phyloP scores from a whole-genome alignment of 176 grass and related monocot species.

The Triticum turgidum region DNA sequence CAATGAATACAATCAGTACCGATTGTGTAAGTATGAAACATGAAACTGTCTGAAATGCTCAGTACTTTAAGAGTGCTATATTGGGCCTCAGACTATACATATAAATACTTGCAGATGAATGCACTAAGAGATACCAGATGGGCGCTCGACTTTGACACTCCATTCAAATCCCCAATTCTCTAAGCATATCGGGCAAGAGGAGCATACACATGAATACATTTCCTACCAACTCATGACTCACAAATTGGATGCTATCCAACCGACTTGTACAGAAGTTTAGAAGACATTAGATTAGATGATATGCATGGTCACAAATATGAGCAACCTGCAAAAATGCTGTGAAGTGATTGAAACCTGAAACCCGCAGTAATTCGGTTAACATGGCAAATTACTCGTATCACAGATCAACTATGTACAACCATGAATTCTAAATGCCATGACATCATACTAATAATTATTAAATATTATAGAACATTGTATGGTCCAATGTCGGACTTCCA shows the following conservation, averaged over 20 bases:
- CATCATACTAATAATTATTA: neutral
- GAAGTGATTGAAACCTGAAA: neutral
- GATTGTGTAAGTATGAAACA: neutral
- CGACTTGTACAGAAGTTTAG: neutral
- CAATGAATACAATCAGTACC: neutral
- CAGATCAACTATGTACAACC: neutral
- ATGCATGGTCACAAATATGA: neutral
- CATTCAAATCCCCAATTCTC: neutral
- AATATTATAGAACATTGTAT: neutral
- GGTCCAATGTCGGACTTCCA: neutral
- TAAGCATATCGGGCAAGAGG: constrained; percentile 25
- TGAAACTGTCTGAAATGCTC: neutral
- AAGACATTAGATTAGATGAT: constrained; percentile 1
- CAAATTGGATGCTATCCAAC: neutral
- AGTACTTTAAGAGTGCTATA: neutral
- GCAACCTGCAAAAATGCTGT: constrained; percentile 33
- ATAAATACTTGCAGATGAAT: neutral
- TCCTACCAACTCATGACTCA: constrained; percentile 33
- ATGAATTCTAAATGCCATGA: neutral
- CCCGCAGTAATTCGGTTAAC: neutral
- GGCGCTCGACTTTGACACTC: neutral
- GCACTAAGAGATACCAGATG: neutral
- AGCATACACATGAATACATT: constrained; percentile 11
- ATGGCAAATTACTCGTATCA: neutral
- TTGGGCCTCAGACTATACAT: too few species aligned